A percentile compares a stretch with the other conserved stretches of the same genome.
Evolutionary conservation across 257 asterid species (phyloP).

Genomic region (Gentiana straminea): DNA sequence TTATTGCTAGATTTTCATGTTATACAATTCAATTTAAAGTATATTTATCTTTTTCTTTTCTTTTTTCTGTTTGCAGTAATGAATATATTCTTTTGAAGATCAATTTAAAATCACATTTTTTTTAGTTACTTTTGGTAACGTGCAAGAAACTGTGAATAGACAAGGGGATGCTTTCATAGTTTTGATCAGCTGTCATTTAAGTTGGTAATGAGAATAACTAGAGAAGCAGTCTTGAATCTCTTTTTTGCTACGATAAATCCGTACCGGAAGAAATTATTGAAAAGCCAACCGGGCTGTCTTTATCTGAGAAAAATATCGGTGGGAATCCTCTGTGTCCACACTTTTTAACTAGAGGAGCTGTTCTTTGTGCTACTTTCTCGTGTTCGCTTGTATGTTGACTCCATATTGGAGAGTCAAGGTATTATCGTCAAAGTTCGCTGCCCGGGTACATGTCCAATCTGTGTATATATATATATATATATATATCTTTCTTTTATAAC

Average conservation of each 20-base stretch:
- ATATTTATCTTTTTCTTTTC: too few relatives aligned
- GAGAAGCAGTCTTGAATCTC: constrained; percentile 59
- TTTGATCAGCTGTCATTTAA: too few relatives aligned
- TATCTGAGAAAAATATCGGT: constrained; percentile 48
- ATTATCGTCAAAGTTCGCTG: constrained; percentile 94
- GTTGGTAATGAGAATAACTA: constrained; percentile 31
- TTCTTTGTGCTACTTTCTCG: constrained; percentile 71
- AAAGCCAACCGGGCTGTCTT: constrained; percentile 54
- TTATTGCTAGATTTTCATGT: too few relatives aligned
- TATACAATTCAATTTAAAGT: too few relatives aligned
- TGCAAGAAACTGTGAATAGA: too few relatives aligned
- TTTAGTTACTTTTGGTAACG: too few relatives aligned
- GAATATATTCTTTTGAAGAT: too few relatives aligned
- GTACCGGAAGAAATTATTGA: constrained; percentile 80
- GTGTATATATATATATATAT: not conserved
- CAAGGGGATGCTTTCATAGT: too few relatives aligned
- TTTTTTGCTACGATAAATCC: constrained; percentile 62
- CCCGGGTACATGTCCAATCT: constrained; percentile 43
- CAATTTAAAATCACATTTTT: too few relatives aligned
- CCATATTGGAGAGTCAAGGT: constrained; percentile 93
- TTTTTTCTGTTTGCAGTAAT: too few relatives aligned
- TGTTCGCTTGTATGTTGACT: constrained; percentile 89
- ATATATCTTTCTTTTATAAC: too few relatives aligned
- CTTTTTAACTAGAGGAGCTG: constrained; percentile 77
- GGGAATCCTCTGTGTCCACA: constrained; percentile 42